Evolutionary conservation across 345 rosid species (phyloP).

Genomic region (Durio zibethinus): DNA sequence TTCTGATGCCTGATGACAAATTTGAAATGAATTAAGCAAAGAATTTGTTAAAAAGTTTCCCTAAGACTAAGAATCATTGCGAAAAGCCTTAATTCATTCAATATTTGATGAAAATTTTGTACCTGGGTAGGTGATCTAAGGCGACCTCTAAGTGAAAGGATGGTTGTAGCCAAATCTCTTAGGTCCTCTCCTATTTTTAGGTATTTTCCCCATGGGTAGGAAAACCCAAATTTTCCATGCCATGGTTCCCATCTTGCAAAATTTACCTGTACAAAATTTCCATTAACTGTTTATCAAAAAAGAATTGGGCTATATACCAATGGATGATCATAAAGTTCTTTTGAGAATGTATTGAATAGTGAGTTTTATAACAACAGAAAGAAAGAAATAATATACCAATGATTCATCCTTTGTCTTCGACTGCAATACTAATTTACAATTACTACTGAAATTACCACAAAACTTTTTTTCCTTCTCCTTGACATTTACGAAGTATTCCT

Average conservation of each 20-base stretch:
- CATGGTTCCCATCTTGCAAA: constrained; percentile 98
- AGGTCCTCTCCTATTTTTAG: constrained; percentile 57
- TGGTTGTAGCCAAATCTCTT: constrained; percentile 40
- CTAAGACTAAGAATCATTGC: neutral
- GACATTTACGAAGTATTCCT: constrained; percentile 33
- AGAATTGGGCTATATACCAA: neutral
- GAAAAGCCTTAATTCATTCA: too few species aligned
- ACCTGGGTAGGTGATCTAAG: constrained; percentile 43
- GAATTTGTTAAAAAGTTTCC: neutral
- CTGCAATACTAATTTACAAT: constrained; percentile 44
- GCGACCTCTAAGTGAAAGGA: constrained; percentile 40
- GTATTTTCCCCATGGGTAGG: constrained; percentile 77
- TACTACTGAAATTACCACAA: constrained; percentile 17
- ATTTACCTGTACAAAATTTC: constrained; percentile 45
- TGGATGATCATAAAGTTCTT: neutral
- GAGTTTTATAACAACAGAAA: neutral
- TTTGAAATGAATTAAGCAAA: neutral
- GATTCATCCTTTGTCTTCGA: constrained; percentile 61
- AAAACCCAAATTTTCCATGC: constrained; percentile 75
- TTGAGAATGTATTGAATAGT: too few species aligned
- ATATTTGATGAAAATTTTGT: neutral
- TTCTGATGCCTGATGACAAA: constrained; percentile 18
- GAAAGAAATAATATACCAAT: constrained; percentile 33
- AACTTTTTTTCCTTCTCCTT: constrained; percentile 30
- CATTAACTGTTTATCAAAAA: neutral